Conservation (phyloP, 345 rosid genomes). For the Orychophragmus violaceus region DNA sequence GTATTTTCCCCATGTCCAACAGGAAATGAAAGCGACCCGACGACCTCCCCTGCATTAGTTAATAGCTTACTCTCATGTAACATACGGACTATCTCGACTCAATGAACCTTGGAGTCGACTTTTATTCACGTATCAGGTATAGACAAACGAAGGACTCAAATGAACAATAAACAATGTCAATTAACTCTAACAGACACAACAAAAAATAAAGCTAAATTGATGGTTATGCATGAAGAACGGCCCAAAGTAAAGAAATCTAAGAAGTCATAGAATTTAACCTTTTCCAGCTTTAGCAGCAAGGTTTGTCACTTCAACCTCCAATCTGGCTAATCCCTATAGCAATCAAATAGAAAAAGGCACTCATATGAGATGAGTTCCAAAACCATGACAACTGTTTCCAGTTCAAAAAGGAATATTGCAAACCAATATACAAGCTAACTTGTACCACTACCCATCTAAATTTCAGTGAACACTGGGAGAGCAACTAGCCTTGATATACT, state of each 20-base stretch:
- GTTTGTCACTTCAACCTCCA: slow-evolving; percentile 98
- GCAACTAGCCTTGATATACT: slow-evolving; percentile 1
- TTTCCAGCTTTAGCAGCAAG: slow-evolving; percentile 99
- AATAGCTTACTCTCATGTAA: slow-evolving; percentile 18
- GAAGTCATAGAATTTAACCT: slow-evolving; percentile 43
- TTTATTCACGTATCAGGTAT: background rate
- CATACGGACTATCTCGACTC: background rate
- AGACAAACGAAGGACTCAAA: slow-evolving; percentile 1
- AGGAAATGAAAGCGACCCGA: slow-evolving; percentile 81
- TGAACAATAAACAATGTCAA: background rate
- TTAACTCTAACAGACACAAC: slow-evolving; percentile 6
- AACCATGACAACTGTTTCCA: background rate
- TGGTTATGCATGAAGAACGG: background rate
- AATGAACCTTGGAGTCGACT: background rate
- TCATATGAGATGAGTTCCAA: slow-evolving; percentile 3
- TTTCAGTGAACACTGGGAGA: background rate
- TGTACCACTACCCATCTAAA: slow-evolving; percentile 1
- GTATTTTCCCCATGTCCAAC: slow-evolving; percentile 58
- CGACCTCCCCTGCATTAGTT: slow-evolving; percentile 77
- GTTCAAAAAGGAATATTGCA: slow-evolving; percentile 1
- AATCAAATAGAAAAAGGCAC: slow-evolving; percentile 5
- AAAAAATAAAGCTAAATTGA: background rate
- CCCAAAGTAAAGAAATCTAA: slow-evolving; percentile 6
- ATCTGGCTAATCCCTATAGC: slow-evolving; percentile 67
- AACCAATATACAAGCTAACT: background rate